Conservation (phyloP, 2,329 filamentous ascomycete genomes). For the Hymenoscyphus occultus region DNA sequence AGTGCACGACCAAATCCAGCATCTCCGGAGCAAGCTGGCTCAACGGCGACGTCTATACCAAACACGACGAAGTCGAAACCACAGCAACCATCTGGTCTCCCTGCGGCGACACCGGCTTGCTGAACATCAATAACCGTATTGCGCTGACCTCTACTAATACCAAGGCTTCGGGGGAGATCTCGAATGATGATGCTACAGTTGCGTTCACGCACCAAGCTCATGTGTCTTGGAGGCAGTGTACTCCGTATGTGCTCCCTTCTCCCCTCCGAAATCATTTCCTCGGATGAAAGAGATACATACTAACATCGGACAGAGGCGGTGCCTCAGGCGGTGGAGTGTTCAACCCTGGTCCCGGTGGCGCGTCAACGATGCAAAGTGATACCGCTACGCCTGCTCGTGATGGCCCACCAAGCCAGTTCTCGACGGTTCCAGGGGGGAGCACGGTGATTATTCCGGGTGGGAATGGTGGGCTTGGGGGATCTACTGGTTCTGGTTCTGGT, state of each 20-base stretch:
- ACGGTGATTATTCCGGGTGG: conserved; percentile 5
- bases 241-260: conserved; percentile 9
- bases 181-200: conserved; percentile 27
- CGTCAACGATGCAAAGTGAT: not conserved
- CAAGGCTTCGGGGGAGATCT: conserved; percentile 17
- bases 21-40: conserved; percentile 22
- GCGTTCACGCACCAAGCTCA: conserved; percentile 24
- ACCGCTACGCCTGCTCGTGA: not conserved
- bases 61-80: conserved; percentile 21
- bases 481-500: conserved; percentile 4
- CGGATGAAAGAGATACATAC: not conserved
- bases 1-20: conserved; percentile 22
- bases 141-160: conserved; percentile 16
- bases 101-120: conserved; percentile 24
- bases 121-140: conserved; percentile 28
- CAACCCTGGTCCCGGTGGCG: conserved; percentile 8
- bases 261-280: not conserved
- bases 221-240: conserved; percentile 20
- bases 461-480: not conserved
- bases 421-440: conserved; percentile 10
- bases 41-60: conserved; percentile 23
- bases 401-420: conserved; percentile 5
- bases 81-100: conserved; percentile 25
- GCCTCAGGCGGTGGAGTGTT: conserved; percentile 11
- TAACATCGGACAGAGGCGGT: conserved; percentile 7